Base-by-base conservation (phyloP, 1,139 yeast species). In the Yamadazyma dushanensis region DNA sequence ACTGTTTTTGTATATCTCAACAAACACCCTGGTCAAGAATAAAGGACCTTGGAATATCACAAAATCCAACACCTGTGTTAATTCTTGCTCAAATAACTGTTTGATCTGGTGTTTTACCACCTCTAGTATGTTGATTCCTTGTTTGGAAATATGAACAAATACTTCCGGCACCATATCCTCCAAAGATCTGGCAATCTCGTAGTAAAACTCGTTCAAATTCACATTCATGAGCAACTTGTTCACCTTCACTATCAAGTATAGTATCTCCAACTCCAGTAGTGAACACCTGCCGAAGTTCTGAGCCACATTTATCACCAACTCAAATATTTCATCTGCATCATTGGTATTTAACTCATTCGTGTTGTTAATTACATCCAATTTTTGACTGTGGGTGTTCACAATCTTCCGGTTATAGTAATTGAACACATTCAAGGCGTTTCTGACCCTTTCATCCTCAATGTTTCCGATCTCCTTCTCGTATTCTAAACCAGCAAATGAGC, bases 21-120 rank as follows among this genome's bases (percentile, higher is more conserved):
- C 20, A n/a, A 70, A 49, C 26, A 47, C 42, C 1, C 42, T 51
- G 9, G 61, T 47, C 9, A 69, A 42, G 37, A 62, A 62, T 41
- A 62, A 68, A 41, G 64, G 60, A 4, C 76, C 76, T 48, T 70
- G 72, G 37, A 70, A 58, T 9, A 69, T 52, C 9, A 68, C 47
- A 32, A 66, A 59, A 44, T 70, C 76, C 26, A 69, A 48, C 2
- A 65, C 39, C 31, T 44, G 47, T 16, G 55, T 37, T 37, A 9
- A 40, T 3, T 24, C 36, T 3, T 32, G 34, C 2, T 34, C 46
- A 27, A 64, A 59, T 25, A 62, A 55, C 14, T 47, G 49, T 38
- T 51, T 53, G 9, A 65, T 38, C 9, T 55, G 36, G 16, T 46
- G 45, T 45, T 59, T 57, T 41, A 58, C 56, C 17, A 65, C 42